Percentiles rank a stretch among this genome's conserved stretches.
Conservation (phyloP, 495 filamentous ascomycete genomes). For the Aspergillus bridgeri region DNA sequence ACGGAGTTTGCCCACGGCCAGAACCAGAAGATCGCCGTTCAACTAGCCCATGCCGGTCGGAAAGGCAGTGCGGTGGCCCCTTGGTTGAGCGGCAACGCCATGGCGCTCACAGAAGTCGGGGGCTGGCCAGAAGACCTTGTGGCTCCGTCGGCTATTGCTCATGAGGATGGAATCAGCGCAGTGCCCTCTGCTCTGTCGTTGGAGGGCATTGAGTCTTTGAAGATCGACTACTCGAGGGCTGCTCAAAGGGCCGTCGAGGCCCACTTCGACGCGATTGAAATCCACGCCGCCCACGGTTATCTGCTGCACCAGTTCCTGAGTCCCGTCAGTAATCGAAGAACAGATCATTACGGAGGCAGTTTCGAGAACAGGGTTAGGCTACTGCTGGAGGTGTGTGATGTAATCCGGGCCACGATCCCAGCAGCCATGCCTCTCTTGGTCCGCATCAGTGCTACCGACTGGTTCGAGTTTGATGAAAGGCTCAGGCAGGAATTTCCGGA, state of each 20-base stretch:
- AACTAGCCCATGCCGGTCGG: slow-evolving; percentile 72
- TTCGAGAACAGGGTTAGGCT: slow-evolving; percentile 64
- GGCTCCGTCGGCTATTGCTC: slow-evolving; percentile 54
- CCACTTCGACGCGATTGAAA: slow-evolving; percentile 58
- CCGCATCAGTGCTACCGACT: slow-evolving; percentile 59
- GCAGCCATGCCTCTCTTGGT: slow-evolving; percentile 65
- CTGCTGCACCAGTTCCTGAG: slow-evolving; percentile 62
- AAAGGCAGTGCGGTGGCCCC: slow-evolving; percentile 70
- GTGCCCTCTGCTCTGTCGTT: slow-evolving; percentile 52
- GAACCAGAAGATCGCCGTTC: slow-evolving; percentile 67
- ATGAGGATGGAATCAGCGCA: slow-evolving; percentile 42
- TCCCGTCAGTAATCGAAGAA: slow-evolving; percentile 58
- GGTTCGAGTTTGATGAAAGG: slow-evolving; percentile 49
- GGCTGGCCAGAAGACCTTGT: slow-evolving; percentile 45
- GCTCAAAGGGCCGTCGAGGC: slow-evolving; percentile 54
- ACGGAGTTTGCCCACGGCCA: slow-evolving; percentile 72
- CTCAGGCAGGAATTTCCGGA: slow-evolving; percentile 26
- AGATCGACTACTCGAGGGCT: slow-evolving; percentile 52
- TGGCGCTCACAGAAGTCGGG: slow-evolving; percentile 44
- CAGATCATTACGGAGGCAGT: slow-evolving; percentile 62
- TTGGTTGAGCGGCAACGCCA: slow-evolving; percentile 44
- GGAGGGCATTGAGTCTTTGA: slow-evolving; percentile 56
- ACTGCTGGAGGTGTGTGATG: slow-evolving; percentile 55
- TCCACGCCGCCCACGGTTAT: slow-evolving; percentile 63
- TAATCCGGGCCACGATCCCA: slow-evolving; percentile 50